These are phyloP conservation scores for Trifolium dubium DNA, from an alignment of 306 rosid genomes.

Conservation along the genomic window DNA sequence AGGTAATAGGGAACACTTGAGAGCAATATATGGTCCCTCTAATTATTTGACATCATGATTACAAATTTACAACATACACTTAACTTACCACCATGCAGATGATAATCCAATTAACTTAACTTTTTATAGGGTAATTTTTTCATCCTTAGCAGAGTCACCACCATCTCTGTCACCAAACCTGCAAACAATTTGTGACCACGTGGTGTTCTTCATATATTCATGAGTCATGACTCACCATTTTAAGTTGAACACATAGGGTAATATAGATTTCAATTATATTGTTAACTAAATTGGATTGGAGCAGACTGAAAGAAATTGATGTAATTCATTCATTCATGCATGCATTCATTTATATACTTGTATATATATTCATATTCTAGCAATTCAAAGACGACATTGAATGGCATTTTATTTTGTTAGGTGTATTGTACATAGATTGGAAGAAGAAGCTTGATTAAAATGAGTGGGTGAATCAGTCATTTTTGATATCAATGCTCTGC, in stretches of 20 bases:
- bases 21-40: constrained; percentile 45
- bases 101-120: constrained; percentile 23
- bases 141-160: not conserved
- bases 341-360: not conserved
- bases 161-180: constrained; percentile 21
- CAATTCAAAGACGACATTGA: constrained; percentile 36
- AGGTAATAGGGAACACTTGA: constrained; percentile 50
- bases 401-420: constrained; percentile 48
- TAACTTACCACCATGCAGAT: not conserved
- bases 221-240: constrained; percentile 4
- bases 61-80: not conserved
- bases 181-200: constrained; percentile 40
- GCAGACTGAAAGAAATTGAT: constrained; percentile 36
- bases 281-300: constrained; percentile 37
- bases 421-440: constrained; percentile 25
- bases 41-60: constrained; percentile 27
- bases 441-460: constrained; percentile 45
- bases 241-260: constrained; percentile 44
- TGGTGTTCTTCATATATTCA: constrained; percentile 1
- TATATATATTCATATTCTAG: too few relatives aligned
- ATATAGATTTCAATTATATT: constrained; percentile 39
- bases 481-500: constrained; percentile 46
- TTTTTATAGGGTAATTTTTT: constrained; percentile 30
- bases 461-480: constrained; percentile 35
- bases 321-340: constrained; percentile 8